Evolutionary conservation across 106 monocot genomes (phyloP).

Genomic region (Hemerocallis citrina): DNA sequence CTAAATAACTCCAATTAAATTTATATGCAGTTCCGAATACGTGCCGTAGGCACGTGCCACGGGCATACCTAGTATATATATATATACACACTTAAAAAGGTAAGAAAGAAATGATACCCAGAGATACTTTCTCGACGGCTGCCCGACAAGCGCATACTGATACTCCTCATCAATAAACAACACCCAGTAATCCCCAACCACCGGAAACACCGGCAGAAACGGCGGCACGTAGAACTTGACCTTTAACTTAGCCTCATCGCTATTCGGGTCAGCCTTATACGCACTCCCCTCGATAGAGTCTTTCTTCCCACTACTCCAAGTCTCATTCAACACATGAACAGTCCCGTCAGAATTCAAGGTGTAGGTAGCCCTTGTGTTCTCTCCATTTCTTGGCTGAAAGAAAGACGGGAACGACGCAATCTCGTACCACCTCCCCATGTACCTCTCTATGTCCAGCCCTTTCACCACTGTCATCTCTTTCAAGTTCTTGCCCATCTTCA

Average conservation of each 20-base stretch:
- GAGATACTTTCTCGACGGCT: slow-evolving; percentile 61
- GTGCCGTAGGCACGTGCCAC: no score
- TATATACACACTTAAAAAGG: not conserved
- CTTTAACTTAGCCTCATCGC: slow-evolving; percentile 94
- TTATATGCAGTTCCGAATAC: no score
- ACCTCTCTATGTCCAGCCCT: slow-evolving; percentile 58
- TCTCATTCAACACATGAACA: slow-evolving; percentile 83
- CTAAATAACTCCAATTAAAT: not conserved
- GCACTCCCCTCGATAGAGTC: slow-evolving; percentile 70
- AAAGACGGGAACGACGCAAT: slow-evolving; percentile 83
- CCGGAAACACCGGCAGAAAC: slow-evolving; percentile 76
- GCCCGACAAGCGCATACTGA: slow-evolving; percentile 62
- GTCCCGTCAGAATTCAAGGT: slow-evolving; percentile 49
- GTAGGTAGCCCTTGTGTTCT: slow-evolving; percentile 85
- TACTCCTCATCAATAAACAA: slow-evolving; percentile 68
- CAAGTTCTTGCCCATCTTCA: not conserved
- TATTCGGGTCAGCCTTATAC: slow-evolving; percentile 48
- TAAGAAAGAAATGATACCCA: slow-evolving; percentile 44
- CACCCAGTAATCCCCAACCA: slow-evolving; percentile 87
- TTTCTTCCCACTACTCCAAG: slow-evolving; percentile 75
- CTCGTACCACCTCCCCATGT: slow-evolving; percentile 99
- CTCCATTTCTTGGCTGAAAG: slow-evolving; percentile 65
- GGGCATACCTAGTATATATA: no score
- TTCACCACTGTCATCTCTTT: slow-evolving; percentile 59
- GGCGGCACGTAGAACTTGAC: slow-evolving; percentile 94